Base-by-base conservation (phyloP, 768 basidiomycete species). In the Xanthoconium stramineum region DNA sequence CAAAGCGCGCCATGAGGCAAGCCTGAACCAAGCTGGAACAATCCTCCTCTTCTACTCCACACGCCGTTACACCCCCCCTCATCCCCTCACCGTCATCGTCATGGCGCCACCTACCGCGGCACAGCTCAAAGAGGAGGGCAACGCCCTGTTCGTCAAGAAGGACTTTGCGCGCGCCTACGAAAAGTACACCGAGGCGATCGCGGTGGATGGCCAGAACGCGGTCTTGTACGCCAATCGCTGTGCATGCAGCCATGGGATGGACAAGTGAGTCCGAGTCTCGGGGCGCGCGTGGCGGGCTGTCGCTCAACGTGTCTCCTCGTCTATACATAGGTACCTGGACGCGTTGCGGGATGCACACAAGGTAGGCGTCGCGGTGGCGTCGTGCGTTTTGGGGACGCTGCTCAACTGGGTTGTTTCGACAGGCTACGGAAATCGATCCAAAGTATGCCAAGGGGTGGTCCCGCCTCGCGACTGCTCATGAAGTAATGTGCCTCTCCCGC, bases 161-260 rank as follows among this genome's bases (percentile, higher is more conserved):
- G 36, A 36, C 10, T 39, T 46, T 39, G 37, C 8, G 2, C n/a
- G 6, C 14, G 54, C 57, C 3, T 13, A 50, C 32, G 54, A 50
- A 12, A 50, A 36, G 55, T 47, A 58, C 35, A 35, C 40, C n/a
- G 40, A 45, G n/a, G 58, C 50, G 24, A 51, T 48, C 38, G 55
- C 39, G 39, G 17, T 52, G 36, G 50, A 52, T 38, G 50, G 14
- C 30, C 28, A 20, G 37, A 58, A 42, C 6, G 49, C 44, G 12
- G 39, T 51, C 15, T 9, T 56, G 46, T 47, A 50, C 12, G 44
- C 49, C 12, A 56, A 50, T 17, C 38, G 48, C 7, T 58, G 37
- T 19, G 38, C 38, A 3, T 50, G 57, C 5, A 19, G 32, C 6
- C 46, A 39, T 20, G 47, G 52, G 6, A 38, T 45, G 47, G 35